phyloP scores from a whole-genome alignment of 108 stramenopile species.

The Schizochytrium sp. region DNA sequence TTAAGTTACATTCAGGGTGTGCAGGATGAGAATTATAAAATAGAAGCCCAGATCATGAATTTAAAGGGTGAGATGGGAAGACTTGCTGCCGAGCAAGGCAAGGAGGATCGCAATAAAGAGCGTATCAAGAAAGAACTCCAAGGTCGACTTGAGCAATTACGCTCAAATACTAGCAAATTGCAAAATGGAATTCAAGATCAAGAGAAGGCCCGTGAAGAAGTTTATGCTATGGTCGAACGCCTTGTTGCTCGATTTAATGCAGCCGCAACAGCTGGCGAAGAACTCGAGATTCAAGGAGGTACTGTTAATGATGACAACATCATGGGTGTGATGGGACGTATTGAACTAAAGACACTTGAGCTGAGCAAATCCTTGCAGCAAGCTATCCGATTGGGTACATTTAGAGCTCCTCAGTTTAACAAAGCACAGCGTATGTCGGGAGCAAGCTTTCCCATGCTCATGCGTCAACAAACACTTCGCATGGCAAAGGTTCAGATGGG shows the following conservation, averaged over 20 bases:
- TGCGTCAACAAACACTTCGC: neutral
- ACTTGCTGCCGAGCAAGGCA: slow-evolving; percentile 16
- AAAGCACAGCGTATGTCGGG: neutral
- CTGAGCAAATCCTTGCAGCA: neutral
- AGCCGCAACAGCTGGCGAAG: neutral
- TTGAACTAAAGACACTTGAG: slow-evolving; percentile 18
- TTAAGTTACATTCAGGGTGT: slow-evolving; percentile 33
- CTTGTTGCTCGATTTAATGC: neutral
- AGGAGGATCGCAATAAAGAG: slow-evolving; percentile 38
- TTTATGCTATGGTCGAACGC: neutral
- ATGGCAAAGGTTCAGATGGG: neutral
- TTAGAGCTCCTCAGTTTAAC: neutral
- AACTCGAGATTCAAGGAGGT: neutral
- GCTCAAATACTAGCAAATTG: neutral
- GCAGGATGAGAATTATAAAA: neutral
- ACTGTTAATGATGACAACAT: neutral
- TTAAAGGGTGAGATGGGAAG: neutral
- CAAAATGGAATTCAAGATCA: neutral
- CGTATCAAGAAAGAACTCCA: slow-evolving; percentile 15
- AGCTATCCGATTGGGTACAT: neutral
- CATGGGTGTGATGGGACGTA: slow-evolving; percentile 24
- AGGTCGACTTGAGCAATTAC: neutral
- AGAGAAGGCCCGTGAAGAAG: neutral
- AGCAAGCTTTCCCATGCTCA: neutral
- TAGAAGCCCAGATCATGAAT: neutral